A percentile compares a stretch with the other conserved stretches of the same genome.
phyloP scores from a whole-genome alignment of 306 rosid genomes.

The Mimosa bimucronata region DNA sequence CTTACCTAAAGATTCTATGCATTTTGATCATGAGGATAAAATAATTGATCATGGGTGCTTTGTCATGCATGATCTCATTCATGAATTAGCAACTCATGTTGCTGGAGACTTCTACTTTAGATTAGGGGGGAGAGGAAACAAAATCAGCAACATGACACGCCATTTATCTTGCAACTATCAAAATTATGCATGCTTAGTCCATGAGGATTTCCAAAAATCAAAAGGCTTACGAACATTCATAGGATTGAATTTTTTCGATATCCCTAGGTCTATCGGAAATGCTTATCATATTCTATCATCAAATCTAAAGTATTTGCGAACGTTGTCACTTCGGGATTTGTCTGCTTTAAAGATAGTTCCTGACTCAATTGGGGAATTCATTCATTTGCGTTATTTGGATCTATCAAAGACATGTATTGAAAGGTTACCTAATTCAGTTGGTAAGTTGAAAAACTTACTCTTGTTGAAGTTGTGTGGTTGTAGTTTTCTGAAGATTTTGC shows the following conservation, averaged over 20 bases:
- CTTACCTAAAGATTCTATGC: too few species aligned
- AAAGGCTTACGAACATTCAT: constrained; percentile 28
- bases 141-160: background rate
- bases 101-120: constrained; percentile 8
- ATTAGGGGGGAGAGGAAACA: background rate
- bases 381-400: constrained; percentile 17
- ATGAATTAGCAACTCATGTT: background rate
- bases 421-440: background rate
- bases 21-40: background rate
- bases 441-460: constrained; percentile 30
- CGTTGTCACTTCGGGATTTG: background rate
- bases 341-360: background rate
- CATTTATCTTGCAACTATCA: constrained; percentile 15
- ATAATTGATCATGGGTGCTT: rapidly evolving
- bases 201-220: background rate
- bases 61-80: background rate
- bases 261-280: background rate
- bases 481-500: rapidly evolving
- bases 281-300: too few species aligned
- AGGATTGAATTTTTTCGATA: background rate
- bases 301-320: background rate
- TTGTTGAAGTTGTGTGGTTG: background rate
- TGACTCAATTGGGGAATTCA: constrained; percentile 1
- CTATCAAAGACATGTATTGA: rapidly evolving
- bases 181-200: background rate